phyloP scores from a whole-genome alignment of 2,329 filamentous ascomycete species.

The Tolypocladium endophyticum region DNA sequence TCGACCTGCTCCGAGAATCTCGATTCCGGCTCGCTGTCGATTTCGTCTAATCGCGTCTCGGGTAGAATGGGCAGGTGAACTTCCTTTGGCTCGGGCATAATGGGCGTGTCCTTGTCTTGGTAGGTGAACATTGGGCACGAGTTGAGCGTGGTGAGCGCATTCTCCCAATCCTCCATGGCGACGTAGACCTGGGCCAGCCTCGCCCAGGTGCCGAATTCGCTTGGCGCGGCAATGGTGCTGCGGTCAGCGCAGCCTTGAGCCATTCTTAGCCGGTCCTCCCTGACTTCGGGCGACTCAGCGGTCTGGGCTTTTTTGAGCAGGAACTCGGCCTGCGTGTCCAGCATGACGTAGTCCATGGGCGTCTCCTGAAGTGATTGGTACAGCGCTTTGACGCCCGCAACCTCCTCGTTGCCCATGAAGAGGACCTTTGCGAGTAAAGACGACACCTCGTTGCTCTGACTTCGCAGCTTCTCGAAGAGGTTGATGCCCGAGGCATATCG shows the following conservation, averaged over 20 bases:
- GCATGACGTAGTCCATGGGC: constrained; percentile 95
- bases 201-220: constrained; percentile 96
- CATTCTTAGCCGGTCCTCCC: constrained; percentile 64
- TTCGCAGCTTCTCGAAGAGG: constrained; percentile 88
- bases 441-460: constrained; percentile 85
- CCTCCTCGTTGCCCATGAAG: constrained; percentile 92
- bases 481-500: constrained; percentile 94
- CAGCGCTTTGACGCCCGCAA: constrained; percentile 82
- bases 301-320: constrained; percentile 69
- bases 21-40: constrained; percentile 80
- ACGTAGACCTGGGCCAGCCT: constrained; percentile 89
- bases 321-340: constrained; percentile 90
- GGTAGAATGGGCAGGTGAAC: constrained; percentile 78
- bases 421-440: constrained; percentile 85
- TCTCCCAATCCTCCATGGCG: constrained; percentile 88
- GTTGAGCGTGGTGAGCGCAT: constrained; percentile 88
- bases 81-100: constrained; percentile 87
- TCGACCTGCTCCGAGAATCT: constrained; percentile 79
- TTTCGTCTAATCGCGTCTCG: constrained; percentile 88
- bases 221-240: constrained; percentile 88
- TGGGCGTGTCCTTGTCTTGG: constrained; percentile 91
- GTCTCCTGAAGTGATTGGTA: constrained; percentile 82
- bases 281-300: constrained; percentile 41
- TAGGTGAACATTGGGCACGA: constrained; percentile 99
- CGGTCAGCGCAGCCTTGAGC: constrained; percentile 89